Evolutionary conservation across 2,329 filamentous ascomycete genomes (phyloP), one percentile per base, ranked within the genome.

Genomic region (Penicillium decumbens): DNA sequence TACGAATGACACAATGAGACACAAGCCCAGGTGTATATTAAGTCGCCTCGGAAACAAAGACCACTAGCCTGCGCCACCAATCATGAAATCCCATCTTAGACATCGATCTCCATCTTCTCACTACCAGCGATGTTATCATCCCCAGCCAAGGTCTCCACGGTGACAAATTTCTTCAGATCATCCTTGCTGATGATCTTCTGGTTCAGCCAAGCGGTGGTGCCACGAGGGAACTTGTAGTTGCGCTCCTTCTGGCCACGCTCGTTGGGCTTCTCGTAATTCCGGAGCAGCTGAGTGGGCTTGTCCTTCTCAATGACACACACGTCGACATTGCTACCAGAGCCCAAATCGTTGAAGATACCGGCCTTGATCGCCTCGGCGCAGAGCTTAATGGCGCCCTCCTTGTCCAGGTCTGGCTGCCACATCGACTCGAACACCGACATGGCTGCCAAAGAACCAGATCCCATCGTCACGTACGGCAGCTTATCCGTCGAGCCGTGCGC

Each of bases 401-500:
- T 79, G 56, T 81, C 86, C 69, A 96, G 72, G 53, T 83, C 75
- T 6, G 83, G 76, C 80, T 91, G 89, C 95, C 95, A 98, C 74
- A 86, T 85, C 43, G 91, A 95, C 79, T 98, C 93, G 68, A 98
- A 98, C 44, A 98, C 88, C 28, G 88, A 89, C 93, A 98, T 98
- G 68, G 93, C 93, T 25, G 93, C 93, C 60, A 98, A 78, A 41
- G 89, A 95, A 57, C 93, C 93, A 23, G 88, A 95, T 47, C 93
- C 93, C 93, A 98, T 98, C 58, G 95, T 98, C 60, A 98, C 95
- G 72, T 98, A 98, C 43, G 93, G 93, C 42, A 98, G 85, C 79
- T 97, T 98, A 77, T 98, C 93, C 54, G 93, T 98, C 65, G 87
- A 93, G 59, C 95, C 93, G 79, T 98, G 95, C 52, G 93, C 93